Evolutionary conservation across 176 grass and related monocot genomes (phyloP).

Genomic region (Tillandsia leiboldiana): DNA sequence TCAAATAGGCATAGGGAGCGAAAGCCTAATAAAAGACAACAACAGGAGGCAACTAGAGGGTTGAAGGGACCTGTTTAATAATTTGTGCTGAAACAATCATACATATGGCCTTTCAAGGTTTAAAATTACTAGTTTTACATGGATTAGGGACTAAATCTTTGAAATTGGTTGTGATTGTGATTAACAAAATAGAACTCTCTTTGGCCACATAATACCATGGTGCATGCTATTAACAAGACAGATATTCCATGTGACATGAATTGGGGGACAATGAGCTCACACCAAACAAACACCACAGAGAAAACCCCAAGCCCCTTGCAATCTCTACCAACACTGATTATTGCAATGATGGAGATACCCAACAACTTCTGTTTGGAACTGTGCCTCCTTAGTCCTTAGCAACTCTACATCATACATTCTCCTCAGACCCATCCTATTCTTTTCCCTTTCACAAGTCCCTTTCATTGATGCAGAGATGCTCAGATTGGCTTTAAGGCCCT

Average conservation of each 20-base stretch:
- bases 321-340: slow-evolving; percentile 45
- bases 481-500: slow-evolving; percentile 11
- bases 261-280: slow-evolving; percentile 16
- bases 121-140: no score
- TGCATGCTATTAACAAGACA: no score
- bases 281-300: slow-evolving; percentile 5
- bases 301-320: slow-evolving; percentile 24
- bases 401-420: slow-evolving; percentile 16
- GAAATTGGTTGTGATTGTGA: no score
- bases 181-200: no score
- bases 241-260: background rate
- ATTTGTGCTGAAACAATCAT: no score
- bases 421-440: slow-evolving; percentile 14
- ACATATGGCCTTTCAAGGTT: no score
- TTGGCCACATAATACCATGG: no score
- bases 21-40: no score
- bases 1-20: no score
- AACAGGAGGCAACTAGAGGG: no score
- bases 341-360: slow-evolving; percentile 52
- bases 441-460: slow-evolving; percentile 34
- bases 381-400: slow-evolving; percentile 18
- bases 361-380: slow-evolving; percentile 40
- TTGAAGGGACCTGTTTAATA: no score
- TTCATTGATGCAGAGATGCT: slow-evolving; percentile 9
- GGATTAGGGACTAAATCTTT: no score